phyloP scores from a whole-genome alignment of 177 flowering plant genomes.

The Vitis hybrid region DNA sequence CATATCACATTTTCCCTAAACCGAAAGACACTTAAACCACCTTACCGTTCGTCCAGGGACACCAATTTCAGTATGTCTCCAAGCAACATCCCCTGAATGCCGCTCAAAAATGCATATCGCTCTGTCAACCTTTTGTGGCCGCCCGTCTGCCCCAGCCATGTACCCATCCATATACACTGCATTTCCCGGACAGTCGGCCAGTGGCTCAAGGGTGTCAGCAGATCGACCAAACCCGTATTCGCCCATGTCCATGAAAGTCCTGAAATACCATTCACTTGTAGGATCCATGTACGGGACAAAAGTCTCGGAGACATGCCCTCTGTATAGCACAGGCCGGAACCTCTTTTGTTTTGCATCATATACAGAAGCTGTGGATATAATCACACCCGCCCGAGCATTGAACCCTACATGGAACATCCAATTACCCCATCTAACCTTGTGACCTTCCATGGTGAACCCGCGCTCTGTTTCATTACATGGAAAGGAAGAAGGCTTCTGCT shows the following conservation, averaged over 20 bases:
- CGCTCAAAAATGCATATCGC: constrained; percentile 63
- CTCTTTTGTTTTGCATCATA: constrained; percentile 25
- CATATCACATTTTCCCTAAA: neutral
- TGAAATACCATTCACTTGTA: constrained; percentile 49
- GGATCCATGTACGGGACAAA: constrained; percentile 76
- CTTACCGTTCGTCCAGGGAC: constrained; percentile 57
- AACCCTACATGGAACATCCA: constrained; percentile 57
- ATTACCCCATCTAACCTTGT: constrained; percentile 46
- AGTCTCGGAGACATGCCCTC: constrained; percentile 54
- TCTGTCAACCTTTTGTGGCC: constrained; percentile 23
- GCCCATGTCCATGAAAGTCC: constrained; percentile 56
- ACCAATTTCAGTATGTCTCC: constrained; percentile 63
- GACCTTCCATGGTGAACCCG: constrained; percentile 23
- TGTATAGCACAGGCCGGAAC: constrained; percentile 42
- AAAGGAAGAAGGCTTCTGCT: constrained; percentile 8
- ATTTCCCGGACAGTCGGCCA: constrained; percentile 43
- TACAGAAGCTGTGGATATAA: constrained; percentile 49
- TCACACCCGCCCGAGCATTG: constrained; percentile 45
- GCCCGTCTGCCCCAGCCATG: constrained; percentile 39
- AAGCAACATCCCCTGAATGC: constrained; percentile 39
- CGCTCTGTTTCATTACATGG: constrained; percentile 15
- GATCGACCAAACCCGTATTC: constrained; percentile 59
- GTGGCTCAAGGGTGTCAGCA: constrained; percentile 37
- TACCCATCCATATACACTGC: constrained; percentile 46
- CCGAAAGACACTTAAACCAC: neutral